Evolutionary conservation across 768 basidiomycete genomes (phyloP).

Genomic region (Mycena chlorophos): DNA sequence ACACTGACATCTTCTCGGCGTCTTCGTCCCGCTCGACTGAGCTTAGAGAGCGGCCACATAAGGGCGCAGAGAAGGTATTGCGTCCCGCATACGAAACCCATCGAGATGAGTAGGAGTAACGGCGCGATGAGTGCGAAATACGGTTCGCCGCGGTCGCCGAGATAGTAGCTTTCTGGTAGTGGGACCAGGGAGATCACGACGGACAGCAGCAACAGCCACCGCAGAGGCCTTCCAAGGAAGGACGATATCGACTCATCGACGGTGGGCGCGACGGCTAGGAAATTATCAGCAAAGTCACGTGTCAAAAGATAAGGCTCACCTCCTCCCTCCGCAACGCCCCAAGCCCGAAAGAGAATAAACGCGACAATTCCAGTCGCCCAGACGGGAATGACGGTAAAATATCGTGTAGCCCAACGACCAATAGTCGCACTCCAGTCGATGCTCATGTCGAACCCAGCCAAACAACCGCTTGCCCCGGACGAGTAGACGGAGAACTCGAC

Average conservation of each 20-base stretch:
- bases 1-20: slow-evolving; percentile 39
- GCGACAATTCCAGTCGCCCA: slow-evolving; percentile 77
- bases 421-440: slow-evolving; percentile 73
- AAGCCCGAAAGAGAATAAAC: slow-evolving; percentile 55
- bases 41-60: slow-evolving; percentile 46
- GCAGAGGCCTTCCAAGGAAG: slow-evolving; percentile 44
- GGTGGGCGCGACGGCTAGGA: slow-evolving; percentile 44
- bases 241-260: slow-evolving; percentile 48
- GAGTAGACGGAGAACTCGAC: slow-evolving; percentile 62
- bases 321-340: slow-evolving; percentile 38
- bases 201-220: slow-evolving; percentile 43
- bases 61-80: slow-evolving; percentile 55
- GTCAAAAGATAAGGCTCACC: slow-evolving; percentile 23
- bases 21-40: slow-evolving; percentile 37
- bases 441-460: slow-evolving; percentile 44
- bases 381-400: slow-evolving; percentile 65
- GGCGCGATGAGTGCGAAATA: slow-evolving; percentile 55
- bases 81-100: slow-evolving; percentile 61
- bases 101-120: slow-evolving; percentile 55
- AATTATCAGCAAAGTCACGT: neutral
- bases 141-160: slow-evolving; percentile 59
- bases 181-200: slow-evolving; percentile 56
- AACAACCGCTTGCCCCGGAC: slow-evolving; percentile 52
- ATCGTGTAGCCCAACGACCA: slow-evolving; percentile 71
- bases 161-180: slow-evolving; percentile 50